Evolutionary conservation across 129 eudicot genomes (phyloP).

Genomic region (Escallonia rubra): DNA sequence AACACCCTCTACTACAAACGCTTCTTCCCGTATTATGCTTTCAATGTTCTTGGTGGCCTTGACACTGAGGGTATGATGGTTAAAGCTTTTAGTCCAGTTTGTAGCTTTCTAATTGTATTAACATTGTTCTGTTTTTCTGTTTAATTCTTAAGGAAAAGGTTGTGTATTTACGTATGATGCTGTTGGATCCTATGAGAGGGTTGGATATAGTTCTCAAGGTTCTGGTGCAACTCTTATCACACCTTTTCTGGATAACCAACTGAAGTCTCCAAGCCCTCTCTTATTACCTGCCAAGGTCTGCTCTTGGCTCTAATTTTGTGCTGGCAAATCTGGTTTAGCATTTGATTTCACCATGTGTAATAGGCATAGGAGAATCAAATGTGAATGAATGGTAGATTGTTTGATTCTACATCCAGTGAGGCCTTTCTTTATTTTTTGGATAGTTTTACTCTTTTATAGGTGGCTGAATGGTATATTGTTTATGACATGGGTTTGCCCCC

Average conservation of each 20-base stretch:
- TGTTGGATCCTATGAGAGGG: constrained; percentile 95
- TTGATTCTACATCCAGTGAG: no score
- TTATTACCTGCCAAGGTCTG: constrained; percentile 75
- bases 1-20: constrained; percentile 97
- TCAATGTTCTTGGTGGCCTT: constrained; percentile 95
- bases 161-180: constrained; percentile 98
- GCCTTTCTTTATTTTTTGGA: no score
- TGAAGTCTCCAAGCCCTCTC: constrained; percentile 97
- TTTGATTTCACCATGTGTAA: background rate
- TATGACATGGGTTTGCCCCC: no score
- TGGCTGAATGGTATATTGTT: no score
- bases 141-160: constrained; percentile 61
- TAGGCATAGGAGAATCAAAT: no score
- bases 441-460: no score
- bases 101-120: background rate
- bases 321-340: background rate
- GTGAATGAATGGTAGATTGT: no score
- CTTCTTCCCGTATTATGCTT: constrained; percentile 94
- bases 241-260: constrained; percentile 93
- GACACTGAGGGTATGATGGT: constrained; percentile 69
- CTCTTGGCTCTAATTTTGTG: background rate
- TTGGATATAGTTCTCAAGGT: constrained; percentile 97
- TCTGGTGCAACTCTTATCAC: constrained; percentile 94
- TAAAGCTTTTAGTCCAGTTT: background rate
- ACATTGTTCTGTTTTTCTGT: background rate